These are phyloP conservation scores for Cyberlindnera euphorbiiphila DNA, from an alignment of 805 yeast genomes.

Conservation along the genomic window DNA sequence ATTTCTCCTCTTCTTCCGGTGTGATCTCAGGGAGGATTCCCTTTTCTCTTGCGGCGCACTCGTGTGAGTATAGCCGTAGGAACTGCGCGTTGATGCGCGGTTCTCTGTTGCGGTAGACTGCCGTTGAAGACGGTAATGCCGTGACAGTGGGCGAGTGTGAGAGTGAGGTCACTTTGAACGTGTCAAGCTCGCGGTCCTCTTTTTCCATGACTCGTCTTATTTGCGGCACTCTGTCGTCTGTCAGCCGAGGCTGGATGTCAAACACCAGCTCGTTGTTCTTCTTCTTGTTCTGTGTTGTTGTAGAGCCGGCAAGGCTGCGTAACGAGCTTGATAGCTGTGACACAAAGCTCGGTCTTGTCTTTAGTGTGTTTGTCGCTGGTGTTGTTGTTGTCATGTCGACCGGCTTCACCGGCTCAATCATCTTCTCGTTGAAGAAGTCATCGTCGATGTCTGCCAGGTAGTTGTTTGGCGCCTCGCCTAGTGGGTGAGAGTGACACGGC, in stretches of 20 bases:
- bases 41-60: conserved; percentile 37
- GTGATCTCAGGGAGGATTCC: conserved; percentile 33
- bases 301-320: conserved; percentile 15
- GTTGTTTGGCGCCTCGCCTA: conserved; percentile 14
- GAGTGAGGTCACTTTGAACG: conserved; percentile 25
- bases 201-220: too few species aligned
- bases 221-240: conserved; percentile 28
- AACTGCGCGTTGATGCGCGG: conserved; percentile 48
- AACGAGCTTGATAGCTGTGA: conserved; percentile 25
- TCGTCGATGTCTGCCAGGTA: conserved; percentile 24
- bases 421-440: conserved; percentile 17
- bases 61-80: conserved; percentile 46
- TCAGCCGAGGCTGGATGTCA: conserved; percentile 26
- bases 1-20: conserved; percentile 31
- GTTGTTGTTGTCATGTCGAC: not conserved
- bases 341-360: conserved; percentile 19
- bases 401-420: conserved; percentile 5
- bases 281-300: conserved; percentile 16
- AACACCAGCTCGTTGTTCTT: conserved; percentile 23
- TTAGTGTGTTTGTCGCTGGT: conserved; percentile 1
- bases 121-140: conserved; percentile 6
- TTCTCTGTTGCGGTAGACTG: conserved; percentile 35
- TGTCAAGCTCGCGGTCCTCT: conserved; percentile 25
- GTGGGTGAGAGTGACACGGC: conserved; percentile 22
- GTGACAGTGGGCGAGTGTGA: conserved; percentile 5